A percentile compares a stretch with the other conserved stretches of the same genome.
Conservation (phyloP, 352 stramenopile species). For the Pythium vanterpoolii region DNA sequence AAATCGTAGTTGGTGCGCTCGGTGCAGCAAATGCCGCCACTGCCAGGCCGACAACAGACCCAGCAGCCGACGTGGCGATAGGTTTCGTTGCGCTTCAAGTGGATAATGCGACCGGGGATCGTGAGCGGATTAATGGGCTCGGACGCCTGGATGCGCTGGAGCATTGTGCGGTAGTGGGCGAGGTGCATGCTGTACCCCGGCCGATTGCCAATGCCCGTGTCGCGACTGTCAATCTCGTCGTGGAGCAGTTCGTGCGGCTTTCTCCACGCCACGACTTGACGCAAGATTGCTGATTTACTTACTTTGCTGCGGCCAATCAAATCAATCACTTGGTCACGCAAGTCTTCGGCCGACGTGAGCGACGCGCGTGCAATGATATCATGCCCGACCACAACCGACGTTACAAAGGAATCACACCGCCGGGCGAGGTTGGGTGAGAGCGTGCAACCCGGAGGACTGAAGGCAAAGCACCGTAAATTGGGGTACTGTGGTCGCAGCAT, state of each 20-base stretch:
- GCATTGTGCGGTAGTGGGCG: constrained; percentile 80
- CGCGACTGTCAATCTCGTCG: constrained; percentile 23
- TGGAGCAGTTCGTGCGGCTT: constrained; percentile 73
- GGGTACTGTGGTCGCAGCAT: constrained; percentile 79
- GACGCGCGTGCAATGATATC: constrained; percentile 84
- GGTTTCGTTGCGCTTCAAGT: constrained; percentile 59
- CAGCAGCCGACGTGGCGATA: constrained; percentile 52
- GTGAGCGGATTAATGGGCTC: constrained; percentile 80
- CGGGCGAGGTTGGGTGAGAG: constrained; percentile 65
- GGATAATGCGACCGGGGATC: constrained; percentile 73
- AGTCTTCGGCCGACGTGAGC: constrained; percentile 64
- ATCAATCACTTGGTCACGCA: constrained; percentile 81
- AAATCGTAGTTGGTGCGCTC: constrained; percentile 81
- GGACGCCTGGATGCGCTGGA: constrained; percentile 75
- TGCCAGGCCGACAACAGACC: constrained; percentile 78
- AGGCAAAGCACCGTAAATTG: constrained; percentile 77
- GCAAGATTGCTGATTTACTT: constrained; percentile 76
- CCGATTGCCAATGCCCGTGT: not conserved
- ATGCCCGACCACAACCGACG: constrained; percentile 77
- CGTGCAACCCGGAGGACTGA: constrained; percentile 74
- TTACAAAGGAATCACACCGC: constrained; percentile 59
- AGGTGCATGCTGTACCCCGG: constrained; percentile 57
- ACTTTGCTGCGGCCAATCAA: constrained; percentile 86
- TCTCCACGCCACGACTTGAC: constrained; percentile 76
- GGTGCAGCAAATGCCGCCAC: constrained; percentile 76